Percentiles rank a stretch among this genome's conserved stretches.
These are phyloP conservation scores for Hygrophorus pudorinus DNA, from an alignment of 768 basidiomycete genomes.

Conservation along the genomic window DNA sequence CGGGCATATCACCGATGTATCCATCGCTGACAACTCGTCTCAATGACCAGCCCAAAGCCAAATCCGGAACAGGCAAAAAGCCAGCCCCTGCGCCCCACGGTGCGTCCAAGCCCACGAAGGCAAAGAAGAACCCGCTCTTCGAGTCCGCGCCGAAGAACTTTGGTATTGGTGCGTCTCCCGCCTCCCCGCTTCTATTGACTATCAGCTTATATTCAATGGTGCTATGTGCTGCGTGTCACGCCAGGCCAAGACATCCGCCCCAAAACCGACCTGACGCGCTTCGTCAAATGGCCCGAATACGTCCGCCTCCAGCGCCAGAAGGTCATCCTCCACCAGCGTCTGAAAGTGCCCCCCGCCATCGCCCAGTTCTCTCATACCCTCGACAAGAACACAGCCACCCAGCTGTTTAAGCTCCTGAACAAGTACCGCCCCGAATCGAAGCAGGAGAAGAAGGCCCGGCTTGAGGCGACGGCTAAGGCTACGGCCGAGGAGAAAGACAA, in stretches of 20 bases:
- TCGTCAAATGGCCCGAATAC: conserved; percentile 99
- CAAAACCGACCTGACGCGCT: conserved; percentile 84
- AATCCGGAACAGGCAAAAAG: conserved; percentile 68
- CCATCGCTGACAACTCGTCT: conserved; percentile 58
- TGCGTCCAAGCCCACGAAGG: conserved; percentile 64
- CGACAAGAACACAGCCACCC: conserved; percentile 99
- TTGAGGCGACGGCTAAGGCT: conserved; percentile 66
- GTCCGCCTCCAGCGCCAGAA: conserved; percentile 97
- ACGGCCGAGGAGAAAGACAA: conserved; percentile 73
- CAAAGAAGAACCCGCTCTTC: conserved; percentile 92
- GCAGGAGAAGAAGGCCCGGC: conserved; percentile 95
- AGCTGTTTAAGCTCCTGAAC: conserved; percentile 96
- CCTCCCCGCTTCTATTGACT: background rate
- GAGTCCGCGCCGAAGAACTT: conserved; percentile 88
- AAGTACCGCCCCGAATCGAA: conserved; percentile 94
- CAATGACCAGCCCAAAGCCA: conserved; percentile 87
- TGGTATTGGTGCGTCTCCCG: conserved; percentile 66
- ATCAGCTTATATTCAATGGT: background rate
- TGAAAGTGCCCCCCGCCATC: conserved; percentile 97
- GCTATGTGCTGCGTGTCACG: background rate
- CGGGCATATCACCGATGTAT: conserved; percentile 17
- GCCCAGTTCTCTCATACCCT: conserved; percentile 96
- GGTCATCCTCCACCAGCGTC: conserved; percentile 93
- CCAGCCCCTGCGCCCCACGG: conserved; percentile 79
- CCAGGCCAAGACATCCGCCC: conserved; percentile 91